Evolutionary conservation across 768 basidiomycete genomes (phyloP).

Genomic region (Strobilomyces confusus): DNA sequence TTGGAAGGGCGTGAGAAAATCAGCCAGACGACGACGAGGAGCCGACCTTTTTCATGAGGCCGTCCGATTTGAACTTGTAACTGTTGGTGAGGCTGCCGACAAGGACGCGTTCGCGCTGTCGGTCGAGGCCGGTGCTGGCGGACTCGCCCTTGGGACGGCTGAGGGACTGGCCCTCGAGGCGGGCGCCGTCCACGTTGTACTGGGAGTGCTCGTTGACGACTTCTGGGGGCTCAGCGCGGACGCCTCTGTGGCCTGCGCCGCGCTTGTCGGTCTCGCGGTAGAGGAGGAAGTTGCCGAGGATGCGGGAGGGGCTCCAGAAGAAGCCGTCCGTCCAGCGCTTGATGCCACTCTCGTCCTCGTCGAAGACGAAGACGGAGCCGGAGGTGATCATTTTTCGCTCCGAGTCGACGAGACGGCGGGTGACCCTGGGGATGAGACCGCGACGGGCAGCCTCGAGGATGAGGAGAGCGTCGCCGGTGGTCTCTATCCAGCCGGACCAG

Average conservation of each 20-base stretch:
- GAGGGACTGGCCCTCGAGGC: conserved; percentile 42
- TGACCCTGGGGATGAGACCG: conserved; percentile 88
- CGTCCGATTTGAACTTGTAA: conserved; percentile 89
- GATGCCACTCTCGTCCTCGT: conserved; percentile 96
- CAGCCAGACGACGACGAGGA: neutral
- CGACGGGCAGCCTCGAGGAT: conserved; percentile 91
- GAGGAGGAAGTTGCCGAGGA: conserved; percentile 91
- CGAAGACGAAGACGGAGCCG: conserved; percentile 95
- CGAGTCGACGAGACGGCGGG: conserved; percentile 85
- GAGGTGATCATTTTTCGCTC: conserved; percentile 92
- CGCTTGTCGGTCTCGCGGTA: conserved; percentile 93
- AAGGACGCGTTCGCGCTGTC: conserved; percentile 73
- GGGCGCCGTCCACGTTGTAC: conserved; percentile 33
- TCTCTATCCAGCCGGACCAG: conserved; percentile 93
- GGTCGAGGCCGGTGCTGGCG: conserved; percentile 50
- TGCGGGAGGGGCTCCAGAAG: conserved; percentile 91
- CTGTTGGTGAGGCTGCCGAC: conserved; percentile 90
- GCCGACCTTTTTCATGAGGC: conserved; percentile 95
- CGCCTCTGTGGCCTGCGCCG: conserved; percentile 57
- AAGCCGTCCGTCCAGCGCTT: conserved; percentile 98
- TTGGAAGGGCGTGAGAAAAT: conserved; percentile 30
- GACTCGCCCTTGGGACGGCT: conserved; percentile 62
- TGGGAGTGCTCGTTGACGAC: conserved; percentile 38
- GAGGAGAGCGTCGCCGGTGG: conserved; percentile 92
- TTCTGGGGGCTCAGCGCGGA: conserved; percentile 40